Evolutionary conservation across 257 asterid genomes (phyloP), one percentile per base, ranked within the genome.

Genomic region (Petrea volubilis): DNA sequence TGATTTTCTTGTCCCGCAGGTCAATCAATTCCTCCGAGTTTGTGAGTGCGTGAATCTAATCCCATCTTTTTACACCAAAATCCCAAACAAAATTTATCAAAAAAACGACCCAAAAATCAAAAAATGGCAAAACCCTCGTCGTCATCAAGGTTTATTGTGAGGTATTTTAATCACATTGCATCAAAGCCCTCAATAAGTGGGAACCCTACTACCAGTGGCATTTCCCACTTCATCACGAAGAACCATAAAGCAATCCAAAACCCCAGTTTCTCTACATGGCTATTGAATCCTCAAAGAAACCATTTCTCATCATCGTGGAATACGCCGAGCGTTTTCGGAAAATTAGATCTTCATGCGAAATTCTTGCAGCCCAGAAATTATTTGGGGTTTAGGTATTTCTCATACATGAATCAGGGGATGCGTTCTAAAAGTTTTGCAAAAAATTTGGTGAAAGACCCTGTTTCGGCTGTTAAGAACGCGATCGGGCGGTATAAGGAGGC

Each of bases 401-500:
- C 97, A 6, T 53, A 73, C 7, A 77, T 76, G 83, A 81, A 71
- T 52, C 18, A 36, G 9, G 86, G 75, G 57, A 34, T 60, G 86
- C 84, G 84, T 74, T 72, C 85, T 31, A 82, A 80, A 64, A 59
- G 36, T 65, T 63, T 82, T 25, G 90, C 83, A 9, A 68, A 77
- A 47, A 77, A 72, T 20, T 64, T 70, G 64, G 79, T 79, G 80
- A 71, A 75, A 7, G 83, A 82, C 41, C 95, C 96, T 21, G 75
- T 29, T 7, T 60, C 24, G 63, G 83, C 81, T 57, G 60, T 78
- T 38, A 88, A 78, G 85, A 68, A 60, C 21, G 79, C 83, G 17
- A 52, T 81, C 64, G 74, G 72, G 34, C 69, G 93, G 80, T 90
- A 87, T 46, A 86, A 72, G 86, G 97, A 79, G 72, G 98, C 95